Conservation (phyloP, 257 asterid genomes). For the Forsythia suspensa region DNA sequence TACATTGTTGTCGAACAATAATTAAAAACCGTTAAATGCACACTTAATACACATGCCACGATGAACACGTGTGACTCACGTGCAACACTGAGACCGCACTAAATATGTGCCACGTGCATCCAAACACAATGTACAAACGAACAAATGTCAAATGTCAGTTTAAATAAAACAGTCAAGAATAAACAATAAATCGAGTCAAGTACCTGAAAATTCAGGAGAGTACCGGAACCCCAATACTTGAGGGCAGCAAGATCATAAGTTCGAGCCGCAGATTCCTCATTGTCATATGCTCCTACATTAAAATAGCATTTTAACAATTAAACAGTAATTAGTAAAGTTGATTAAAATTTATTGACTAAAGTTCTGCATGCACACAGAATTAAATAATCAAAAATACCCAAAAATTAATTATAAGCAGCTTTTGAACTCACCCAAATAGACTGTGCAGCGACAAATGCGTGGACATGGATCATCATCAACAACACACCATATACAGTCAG, state of each 20-base stretch:
- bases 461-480: slow-evolving; percentile 46
- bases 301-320: slow-evolving; percentile 5
- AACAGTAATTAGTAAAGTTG: not conserved
- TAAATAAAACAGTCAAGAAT: not conserved
- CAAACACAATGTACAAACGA: not conserved
- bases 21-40: not conserved
- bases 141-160: not conserved
- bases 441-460: slow-evolving; percentile 59
- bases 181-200: not conserved
- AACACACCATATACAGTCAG: slow-evolving; percentile 41
- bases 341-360: slow-evolving; percentile 12
- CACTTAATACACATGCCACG: not conserved
- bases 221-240: slow-evolving; percentile 79
- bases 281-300: slow-evolving; percentile 78
- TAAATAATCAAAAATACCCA: not conserved
- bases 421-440: slow-evolving; percentile 71
- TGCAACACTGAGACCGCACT: not conserved
- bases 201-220: slow-evolving; percentile 73
- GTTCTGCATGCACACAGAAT: slow-evolving; percentile 27
- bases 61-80: not conserved
- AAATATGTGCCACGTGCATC: not conserved
- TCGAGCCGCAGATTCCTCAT: slow-evolving; percentile 82
- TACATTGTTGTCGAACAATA: slow-evolving; percentile 30
- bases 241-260: slow-evolving; percentile 95
- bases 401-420: not conserved